phyloP scores from a whole-genome alignment of 345 rosid species.

The Heritiera littoralis region DNA sequence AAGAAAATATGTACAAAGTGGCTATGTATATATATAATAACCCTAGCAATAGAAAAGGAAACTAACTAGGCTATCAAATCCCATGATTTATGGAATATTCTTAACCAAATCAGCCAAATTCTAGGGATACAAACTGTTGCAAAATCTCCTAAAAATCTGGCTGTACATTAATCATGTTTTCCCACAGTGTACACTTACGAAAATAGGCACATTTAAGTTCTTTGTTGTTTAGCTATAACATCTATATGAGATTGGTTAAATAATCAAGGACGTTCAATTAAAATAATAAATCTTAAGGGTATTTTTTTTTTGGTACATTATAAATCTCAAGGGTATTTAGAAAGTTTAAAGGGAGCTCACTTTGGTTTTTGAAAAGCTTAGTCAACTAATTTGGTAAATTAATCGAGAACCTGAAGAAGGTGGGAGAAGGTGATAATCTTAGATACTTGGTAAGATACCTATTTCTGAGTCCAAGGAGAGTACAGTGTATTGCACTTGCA shows the following conservation, averaged over 20 bases:
- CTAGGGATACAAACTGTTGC: too few species aligned
- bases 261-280: neutral
- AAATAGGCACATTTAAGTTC: neutral
- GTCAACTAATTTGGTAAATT: neutral
- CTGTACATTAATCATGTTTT: too few species aligned
- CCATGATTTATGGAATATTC: too few species aligned
- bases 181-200: neutral
- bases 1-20: too few species aligned
- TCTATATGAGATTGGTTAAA: neutral
- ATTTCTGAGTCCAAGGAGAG: constrained; percentile 89
- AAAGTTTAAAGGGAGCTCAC: neutral
- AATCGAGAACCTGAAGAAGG: neutral
- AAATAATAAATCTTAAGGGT: neutral
- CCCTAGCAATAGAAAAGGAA: too few species aligned
- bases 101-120: too few species aligned
- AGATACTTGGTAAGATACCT: constrained; percentile 46
- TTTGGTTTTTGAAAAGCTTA: neutral
- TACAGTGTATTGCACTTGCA: constrained; percentile 73
- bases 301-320: too few species aligned
- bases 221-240: neutral
- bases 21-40: too few species aligned
- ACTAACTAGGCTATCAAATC: too few species aligned
- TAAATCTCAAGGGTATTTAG: neutral
- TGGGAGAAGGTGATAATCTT: neutral
- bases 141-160: too few species aligned